These are phyloP conservation scores for Batkoa obscura DNA, from an alignment of 371 early-diverging fungal species.

Conservation along the genomic window DNA sequence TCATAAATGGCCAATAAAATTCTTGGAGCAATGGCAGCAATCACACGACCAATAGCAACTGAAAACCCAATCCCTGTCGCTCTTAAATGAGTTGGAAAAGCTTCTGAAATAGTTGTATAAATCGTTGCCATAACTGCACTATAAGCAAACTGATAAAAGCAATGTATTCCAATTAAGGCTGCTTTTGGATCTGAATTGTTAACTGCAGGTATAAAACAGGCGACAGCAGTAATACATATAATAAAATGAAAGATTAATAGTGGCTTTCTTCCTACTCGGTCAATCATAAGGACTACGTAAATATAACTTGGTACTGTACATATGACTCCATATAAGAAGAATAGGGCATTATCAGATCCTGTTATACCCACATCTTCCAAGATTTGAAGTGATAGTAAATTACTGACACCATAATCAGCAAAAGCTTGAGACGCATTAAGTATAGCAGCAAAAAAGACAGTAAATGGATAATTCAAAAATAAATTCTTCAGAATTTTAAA, in stretches of 20 bases:
- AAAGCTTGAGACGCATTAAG: slow-evolving; percentile 8
- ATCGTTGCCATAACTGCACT: background rate
- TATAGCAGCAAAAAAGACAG: slow-evolving; percentile 1
- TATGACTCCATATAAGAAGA: slow-evolving; percentile 3
- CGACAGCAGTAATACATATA: slow-evolving; percentile 3
- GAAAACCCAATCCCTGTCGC: slow-evolving; percentile 7
- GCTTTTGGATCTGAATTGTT: background rate
- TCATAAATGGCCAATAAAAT: slow-evolving; percentile 1
- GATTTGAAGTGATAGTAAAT: slow-evolving; percentile 3
- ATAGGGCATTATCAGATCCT: background rate
- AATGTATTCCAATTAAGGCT: slow-evolving; percentile 4
- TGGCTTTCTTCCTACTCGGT: slow-evolving; percentile 2
- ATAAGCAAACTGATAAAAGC: slow-evolving; percentile 6
- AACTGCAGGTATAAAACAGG: slow-evolving; percentile 5
- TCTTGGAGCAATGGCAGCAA: slow-evolving; percentile 1
- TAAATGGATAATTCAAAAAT: slow-evolving; percentile 2
- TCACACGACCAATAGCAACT: slow-evolving; percentile 8
- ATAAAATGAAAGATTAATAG: slow-evolving; percentile 2
- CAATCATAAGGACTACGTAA: background rate
- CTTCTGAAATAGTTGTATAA: slow-evolving; percentile 5
- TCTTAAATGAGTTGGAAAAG: slow-evolving; percentile 7
- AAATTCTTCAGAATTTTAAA: too few species aligned
- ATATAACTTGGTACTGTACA: slow-evolving; percentile 3
- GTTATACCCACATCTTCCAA: background rate
- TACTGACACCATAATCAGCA: slow-evolving; percentile 8